These are phyloP conservation scores for Xerocomus potaroensis DNA, from an alignment of 768 basidiomycete genomes.

Conservation along the genomic window DNA sequence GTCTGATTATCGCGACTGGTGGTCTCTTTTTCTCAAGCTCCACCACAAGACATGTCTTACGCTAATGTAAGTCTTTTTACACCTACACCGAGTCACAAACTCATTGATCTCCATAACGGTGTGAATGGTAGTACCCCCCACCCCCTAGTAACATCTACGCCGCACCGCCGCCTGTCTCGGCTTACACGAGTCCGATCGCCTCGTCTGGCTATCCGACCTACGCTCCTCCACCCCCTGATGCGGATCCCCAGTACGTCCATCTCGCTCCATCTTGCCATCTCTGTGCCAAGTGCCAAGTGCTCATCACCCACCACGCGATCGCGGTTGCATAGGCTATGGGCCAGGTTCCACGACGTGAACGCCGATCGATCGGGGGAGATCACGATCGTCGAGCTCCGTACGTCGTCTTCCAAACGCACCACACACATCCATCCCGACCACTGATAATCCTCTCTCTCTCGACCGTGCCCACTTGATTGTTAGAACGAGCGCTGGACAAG, in stretches of 20 bases:
- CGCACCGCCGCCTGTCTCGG: not conserved
- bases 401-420: too few relatives aligned
- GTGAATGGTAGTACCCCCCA: conserved; percentile 1
- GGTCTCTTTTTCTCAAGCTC: not conserved
- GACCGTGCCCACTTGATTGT: not conserved
- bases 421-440: too few relatives aligned
- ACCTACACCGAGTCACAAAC: too few relatives aligned
- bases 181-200: conserved; percentile 2
- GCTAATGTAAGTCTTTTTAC: conserved; percentile 9
- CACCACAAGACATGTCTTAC: conserved; percentile 16
- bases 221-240: conserved; percentile 41
- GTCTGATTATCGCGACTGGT: conserved; percentile 10
- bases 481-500: conserved; percentile 48
- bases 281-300: too few relatives aligned
- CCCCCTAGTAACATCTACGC: conserved; percentile 13
- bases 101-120: conserved; percentile 1
- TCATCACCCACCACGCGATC: not conserved
- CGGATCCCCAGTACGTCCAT: conserved; percentile 65
- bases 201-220: conserved; percentile 15
- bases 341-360: conserved; percentile 70
- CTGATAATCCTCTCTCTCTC: not conserved
- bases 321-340: conserved; percentile 52
- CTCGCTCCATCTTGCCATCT: too few relatives aligned
- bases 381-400: conserved; percentile 61
- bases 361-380: conserved; percentile 65